Evolutionary conservation across 345 rosid species (phyloP).

Genomic region (Lenwebbia sp.): DNA sequence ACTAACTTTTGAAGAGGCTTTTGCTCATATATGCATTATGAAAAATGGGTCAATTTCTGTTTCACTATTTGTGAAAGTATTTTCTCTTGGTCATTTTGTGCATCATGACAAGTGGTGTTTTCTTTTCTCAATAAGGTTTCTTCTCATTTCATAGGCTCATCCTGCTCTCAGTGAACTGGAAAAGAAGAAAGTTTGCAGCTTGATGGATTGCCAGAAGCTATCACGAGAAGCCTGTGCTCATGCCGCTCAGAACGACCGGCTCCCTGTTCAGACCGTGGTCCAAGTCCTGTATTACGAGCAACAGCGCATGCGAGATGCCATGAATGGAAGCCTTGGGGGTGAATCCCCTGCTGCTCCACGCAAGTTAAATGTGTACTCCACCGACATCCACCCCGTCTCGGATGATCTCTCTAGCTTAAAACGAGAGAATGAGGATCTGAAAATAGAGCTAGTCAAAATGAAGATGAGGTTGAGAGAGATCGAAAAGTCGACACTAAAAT

Average conservation of each 20-base stretch:
- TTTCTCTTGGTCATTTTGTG: not conserved
- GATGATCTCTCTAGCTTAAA: constrained; percentile 53
- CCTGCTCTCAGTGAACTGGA: constrained; percentile 73
- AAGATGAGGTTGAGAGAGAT: constrained; percentile 77
- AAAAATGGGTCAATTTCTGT: not conserved
- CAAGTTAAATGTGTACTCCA: constrained; percentile 19
- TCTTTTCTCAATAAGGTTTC: not conserved
- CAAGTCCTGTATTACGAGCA: constrained; percentile 93
- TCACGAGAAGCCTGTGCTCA: constrained; percentile 93
- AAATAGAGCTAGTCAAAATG: constrained; percentile 66
- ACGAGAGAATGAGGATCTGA: constrained; percentile 79
- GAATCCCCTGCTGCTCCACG: constrained; percentile 23
- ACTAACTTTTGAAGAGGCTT: not conserved
- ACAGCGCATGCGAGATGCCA: constrained; percentile 67
- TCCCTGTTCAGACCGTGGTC: constrained; percentile 86
- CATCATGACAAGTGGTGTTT: not conserved
- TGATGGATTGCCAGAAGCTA: constrained; percentile 94
- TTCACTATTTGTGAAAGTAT: not conserved
- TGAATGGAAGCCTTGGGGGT: constrained; percentile 23
- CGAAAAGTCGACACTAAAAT: constrained; percentile 22
- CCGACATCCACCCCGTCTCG: constrained; percentile 32
- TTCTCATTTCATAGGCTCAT: constrained; percentile 51
- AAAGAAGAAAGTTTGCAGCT: constrained; percentile 87
- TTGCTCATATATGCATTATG: not conserved
- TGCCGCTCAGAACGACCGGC: constrained; percentile 84